Conservation (phyloP, 2,329 filamentous ascomycete genomes). For the Neopestalotiopsis sp. region DNA sequence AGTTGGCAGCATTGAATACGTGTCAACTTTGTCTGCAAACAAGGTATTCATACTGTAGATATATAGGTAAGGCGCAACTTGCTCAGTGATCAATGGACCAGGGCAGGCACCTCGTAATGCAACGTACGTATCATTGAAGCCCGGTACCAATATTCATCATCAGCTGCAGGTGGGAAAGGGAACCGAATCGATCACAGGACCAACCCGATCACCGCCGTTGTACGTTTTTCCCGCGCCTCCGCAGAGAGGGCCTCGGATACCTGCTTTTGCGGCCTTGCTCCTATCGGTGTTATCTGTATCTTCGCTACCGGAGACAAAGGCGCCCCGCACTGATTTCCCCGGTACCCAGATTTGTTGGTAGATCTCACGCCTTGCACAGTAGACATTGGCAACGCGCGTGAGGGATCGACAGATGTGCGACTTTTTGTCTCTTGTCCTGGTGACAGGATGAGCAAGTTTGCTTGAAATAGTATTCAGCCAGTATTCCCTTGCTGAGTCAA, state of each 20-base stretch:
- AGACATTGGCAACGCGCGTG: background rate
- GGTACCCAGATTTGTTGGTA: constrained; percentile 6
- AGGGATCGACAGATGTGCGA: constrained; percentile 2
- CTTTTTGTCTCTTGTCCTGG: background rate
- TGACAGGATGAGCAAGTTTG: background rate
- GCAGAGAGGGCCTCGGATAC: background rate
- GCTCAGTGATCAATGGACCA: background rate
- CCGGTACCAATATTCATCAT: background rate
- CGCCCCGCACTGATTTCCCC: background rate
- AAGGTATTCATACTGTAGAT: background rate
- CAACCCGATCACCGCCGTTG: background rate
- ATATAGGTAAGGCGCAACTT: background rate
- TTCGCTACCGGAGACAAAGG: background rate
- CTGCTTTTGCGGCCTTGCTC: background rate
- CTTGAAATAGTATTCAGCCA: background rate
- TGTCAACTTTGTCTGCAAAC: background rate
- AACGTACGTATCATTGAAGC: background rate
- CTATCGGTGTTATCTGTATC: background rate
- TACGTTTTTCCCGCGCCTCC: background rate
- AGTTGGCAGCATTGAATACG: background rate
- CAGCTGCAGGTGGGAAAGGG: background rate
- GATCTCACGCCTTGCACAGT: constrained; percentile 1
- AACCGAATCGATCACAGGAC: background rate
- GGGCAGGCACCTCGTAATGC: background rate
- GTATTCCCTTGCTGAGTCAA: background rate